Evolutionary conservation across 2,329 filamentous ascomycete species (phyloP).

Genomic region (Colletotrichum camelliae): DNA sequence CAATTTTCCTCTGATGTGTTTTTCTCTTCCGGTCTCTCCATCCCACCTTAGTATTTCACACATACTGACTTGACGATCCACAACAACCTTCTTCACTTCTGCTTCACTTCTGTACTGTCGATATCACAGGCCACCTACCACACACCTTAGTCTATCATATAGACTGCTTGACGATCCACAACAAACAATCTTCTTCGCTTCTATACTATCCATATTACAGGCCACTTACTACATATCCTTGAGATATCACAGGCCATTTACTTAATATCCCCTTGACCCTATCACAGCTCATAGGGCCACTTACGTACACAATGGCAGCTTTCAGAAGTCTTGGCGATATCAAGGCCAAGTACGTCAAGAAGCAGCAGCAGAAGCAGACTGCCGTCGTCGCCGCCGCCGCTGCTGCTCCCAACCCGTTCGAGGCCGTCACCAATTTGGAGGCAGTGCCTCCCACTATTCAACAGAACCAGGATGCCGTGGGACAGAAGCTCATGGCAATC

Average conservation of each 20-base stretch:
- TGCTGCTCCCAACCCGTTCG: accelerated
- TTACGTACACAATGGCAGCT: background rate
- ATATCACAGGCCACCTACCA: too few relatives aligned
- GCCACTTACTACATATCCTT: background rate
- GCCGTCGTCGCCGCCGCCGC: background rate
- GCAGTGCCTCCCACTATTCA: background rate
- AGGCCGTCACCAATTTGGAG: background rate
- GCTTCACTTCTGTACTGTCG: too few relatives aligned
- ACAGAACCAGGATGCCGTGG: background rate
- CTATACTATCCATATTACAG: background rate
- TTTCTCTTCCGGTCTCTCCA: background rate
- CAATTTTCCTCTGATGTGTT: background rate
- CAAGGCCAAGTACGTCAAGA: background rate
- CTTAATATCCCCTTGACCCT: background rate
- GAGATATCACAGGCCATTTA: background rate
- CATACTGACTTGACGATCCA: background rate
- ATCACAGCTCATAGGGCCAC: background rate
- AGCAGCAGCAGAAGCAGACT: background rate
- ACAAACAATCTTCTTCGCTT: background rate
- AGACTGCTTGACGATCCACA: background rate
- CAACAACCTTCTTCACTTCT: too few relatives aligned
- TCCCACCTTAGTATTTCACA: background rate
- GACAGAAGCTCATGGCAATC: too few relatives aligned
- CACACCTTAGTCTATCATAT: background rate
- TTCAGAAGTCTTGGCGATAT: background rate